Evolutionary conservation across 2,329 filamentous ascomycete species (phyloP), one percentile per base, ranked within the genome.

Genomic region (Fusarium mexicanum): DNA sequence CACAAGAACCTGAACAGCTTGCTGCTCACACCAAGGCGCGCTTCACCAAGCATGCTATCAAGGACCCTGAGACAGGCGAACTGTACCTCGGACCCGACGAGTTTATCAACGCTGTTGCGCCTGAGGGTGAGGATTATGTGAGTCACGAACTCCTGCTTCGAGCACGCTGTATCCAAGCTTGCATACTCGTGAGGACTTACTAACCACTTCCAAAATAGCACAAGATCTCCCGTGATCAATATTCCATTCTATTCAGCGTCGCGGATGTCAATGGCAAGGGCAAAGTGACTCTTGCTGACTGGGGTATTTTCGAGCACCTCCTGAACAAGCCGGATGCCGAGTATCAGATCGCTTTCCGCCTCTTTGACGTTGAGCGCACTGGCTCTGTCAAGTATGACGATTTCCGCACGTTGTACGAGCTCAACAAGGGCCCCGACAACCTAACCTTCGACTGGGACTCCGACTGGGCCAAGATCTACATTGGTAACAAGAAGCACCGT

Each of bases 381-480:
- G 96, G 96, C 70, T 89, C 89, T 55, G 94, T 99, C 80, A 96
- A 95, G 82, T 98, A 96, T 80, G 93, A 97, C 44, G 91, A 95
- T 78, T 95, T 99, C 85, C 91, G 94, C 80, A 89, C 91, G 67
- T 86, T 96, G 67, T 98, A 97, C 85, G 93, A 96, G 84, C 87
- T 92, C 78, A 97, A 97, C 88, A 97, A 96, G 86, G 92, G 92
- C n/a, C 86, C 91, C 31, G 89, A 94, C 69, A 94, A 89, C 81
- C 92, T 99, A 72, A 94, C 96, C 20, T 98, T 99, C 80, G 94
- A 99, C 84, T 98, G 96, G 95, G 93, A 95, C 81, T 97, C 94
- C 74, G 94, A 98, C 82, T 99, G 96, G 96, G 96, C 95, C 46
- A 94, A 93, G 78, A 89, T 99, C 71, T 98, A 99, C 86, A 93